Evolutionary conservation across 805 yeast genomes (phyloP).

Genomic region (Candida endomychidarum): DNA sequence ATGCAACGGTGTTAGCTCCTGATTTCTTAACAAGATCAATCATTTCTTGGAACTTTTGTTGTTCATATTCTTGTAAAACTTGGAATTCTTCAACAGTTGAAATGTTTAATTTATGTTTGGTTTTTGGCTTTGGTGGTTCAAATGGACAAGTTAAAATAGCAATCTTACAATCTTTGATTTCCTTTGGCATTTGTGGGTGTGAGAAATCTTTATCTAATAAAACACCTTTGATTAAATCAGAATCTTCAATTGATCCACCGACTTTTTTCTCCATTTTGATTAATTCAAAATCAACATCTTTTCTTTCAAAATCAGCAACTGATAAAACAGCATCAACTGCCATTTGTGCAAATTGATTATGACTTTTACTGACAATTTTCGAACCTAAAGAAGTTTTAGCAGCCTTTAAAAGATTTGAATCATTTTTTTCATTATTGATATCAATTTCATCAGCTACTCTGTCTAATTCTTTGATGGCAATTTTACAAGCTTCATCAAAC

Average conservation of each 20-base stretch:
- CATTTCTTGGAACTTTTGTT: conserved; percentile 87
- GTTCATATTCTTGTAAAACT: conserved; percentile 88
- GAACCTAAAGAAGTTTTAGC: conserved; percentile 95
- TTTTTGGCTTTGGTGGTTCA: conserved; percentile 99
- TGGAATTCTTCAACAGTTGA: conserved; percentile 92
- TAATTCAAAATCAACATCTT: conserved; percentile 95
- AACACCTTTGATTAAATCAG: conserved; percentile 85
- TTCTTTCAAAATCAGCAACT: conserved; percentile 88
- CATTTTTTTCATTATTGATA: conserved; percentile 46
- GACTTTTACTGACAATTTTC: conserved; percentile 91
- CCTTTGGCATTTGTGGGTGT: conserved; percentile 97
- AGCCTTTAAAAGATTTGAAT: conserved; percentile 74
- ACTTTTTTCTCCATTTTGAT: conserved; percentile 94
- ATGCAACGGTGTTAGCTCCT: conserved; percentile 94
- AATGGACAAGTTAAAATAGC: conserved; percentile 98
- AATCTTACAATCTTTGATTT: conserved; percentile 72
- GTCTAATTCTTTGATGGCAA: conserved; percentile 80
- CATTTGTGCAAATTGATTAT: conserved; percentile 91
- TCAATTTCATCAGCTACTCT: conserved; percentile 65
- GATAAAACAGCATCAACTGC: conserved; percentile 94
- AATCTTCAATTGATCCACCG: conserved; percentile 90
- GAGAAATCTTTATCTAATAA: conserved; percentile 94
- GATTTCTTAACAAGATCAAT: conserved; percentile 78
- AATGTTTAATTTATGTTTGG: conserved; percentile 94
- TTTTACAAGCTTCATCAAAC: conserved; percentile 92